phyloP scores from a whole-genome alignment of 805 yeast genomes.

The Wickerhamomyces chambardii region DNA sequence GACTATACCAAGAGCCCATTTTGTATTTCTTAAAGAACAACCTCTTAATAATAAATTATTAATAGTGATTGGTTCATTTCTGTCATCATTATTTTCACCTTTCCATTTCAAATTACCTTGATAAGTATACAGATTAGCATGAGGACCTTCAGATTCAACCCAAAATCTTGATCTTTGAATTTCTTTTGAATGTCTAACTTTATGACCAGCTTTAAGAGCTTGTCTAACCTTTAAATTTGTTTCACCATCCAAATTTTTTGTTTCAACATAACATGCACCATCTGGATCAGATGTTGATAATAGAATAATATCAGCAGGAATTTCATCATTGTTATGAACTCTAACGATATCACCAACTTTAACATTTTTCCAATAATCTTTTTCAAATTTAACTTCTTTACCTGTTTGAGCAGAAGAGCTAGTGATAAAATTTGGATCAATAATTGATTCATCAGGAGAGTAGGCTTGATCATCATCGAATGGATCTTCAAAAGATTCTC shows the following conservation, averaged over 20 bases:
- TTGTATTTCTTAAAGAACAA: slow-evolving; percentile 69
- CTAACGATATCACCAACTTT: slow-evolving; percentile 68
- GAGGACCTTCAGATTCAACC: slow-evolving; percentile 82
- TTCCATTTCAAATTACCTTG: slow-evolving; percentile 60
- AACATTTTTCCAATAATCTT: slow-evolving; percentile 60
- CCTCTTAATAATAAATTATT: slow-evolving; percentile 70
- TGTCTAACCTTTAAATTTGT: slow-evolving; percentile 72
- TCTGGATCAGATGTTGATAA: slow-evolving; percentile 60
- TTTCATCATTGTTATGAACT: slow-evolving; percentile 65
- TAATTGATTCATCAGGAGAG: slow-evolving; percentile 36
- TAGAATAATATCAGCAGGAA: slow-evolving; percentile 67
- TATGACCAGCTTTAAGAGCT: slow-evolving; percentile 54
- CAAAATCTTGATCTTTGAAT: slow-evolving; percentile 45
- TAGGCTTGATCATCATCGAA: slow-evolving; percentile 18
- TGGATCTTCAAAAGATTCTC: slow-evolving; percentile 14
- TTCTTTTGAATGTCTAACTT: slow-evolving; percentile 38
- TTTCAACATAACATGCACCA: slow-evolving; percentile 68
- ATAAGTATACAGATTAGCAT: slow-evolving; percentile 66
- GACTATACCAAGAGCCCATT: slow-evolving; percentile 76
- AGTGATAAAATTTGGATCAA: slow-evolving; percentile 49
- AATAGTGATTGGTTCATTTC: slow-evolving; percentile 58
- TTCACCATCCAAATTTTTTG: slow-evolving; percentile 77
- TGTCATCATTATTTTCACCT: slow-evolving; percentile 26
- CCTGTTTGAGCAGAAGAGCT: slow-evolving; percentile 38
- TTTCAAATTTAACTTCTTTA: slow-evolving; percentile 35